phyloP scores from a whole-genome alignment of 805 yeast genomes.

The Metschnikowia orientalis region DNA sequence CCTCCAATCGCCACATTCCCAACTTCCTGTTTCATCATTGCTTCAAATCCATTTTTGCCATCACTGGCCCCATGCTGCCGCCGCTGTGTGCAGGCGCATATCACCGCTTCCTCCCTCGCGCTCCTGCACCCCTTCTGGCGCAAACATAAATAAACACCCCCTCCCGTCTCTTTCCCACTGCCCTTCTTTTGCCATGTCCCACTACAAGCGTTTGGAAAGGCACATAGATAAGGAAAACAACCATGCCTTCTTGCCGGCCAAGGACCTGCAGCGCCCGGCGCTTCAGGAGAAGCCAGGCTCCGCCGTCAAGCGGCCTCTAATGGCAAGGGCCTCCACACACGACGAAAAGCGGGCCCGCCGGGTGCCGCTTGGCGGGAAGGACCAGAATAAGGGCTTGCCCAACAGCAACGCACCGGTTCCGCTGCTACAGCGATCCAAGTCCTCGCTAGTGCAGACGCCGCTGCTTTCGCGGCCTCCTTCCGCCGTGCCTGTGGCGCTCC shows the following conservation, averaged over 20 bases:
- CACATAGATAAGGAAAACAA: conserved; percentile 14
- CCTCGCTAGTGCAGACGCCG: conserved; percentile 10
- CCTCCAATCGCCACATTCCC: too few relatives aligned
- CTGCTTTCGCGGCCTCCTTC: neutral
- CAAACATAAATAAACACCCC: conserved; percentile 9
- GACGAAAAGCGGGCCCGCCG: conserved; percentile 20
- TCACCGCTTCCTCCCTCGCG: neutral
- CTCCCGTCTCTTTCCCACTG: too few relatives aligned
- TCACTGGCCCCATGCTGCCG: neutral
- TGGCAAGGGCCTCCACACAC: conserved; percentile 1
- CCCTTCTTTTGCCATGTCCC: conserved; percentile 1
- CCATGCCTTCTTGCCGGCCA: conserved; percentile 4
- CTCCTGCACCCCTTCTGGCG: neutral
- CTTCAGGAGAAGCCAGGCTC: conserved; percentile 1
- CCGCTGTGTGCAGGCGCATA: neutral
- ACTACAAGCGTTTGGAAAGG: conserved; percentile 2
- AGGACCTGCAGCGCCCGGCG: conserved; percentile 2
- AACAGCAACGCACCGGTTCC: conserved; percentile 5
- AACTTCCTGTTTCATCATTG: neutral
- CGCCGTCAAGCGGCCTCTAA: conserved; percentile 4
- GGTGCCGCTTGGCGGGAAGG: conserved; percentile 39
- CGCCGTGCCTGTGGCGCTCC: neutral
- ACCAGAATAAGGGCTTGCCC: conserved; percentile 27
- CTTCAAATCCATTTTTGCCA: neutral
- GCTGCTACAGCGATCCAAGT: conserved; percentile 28